A percentile compares a stretch with the other conserved stretches of the same genome.
These are phyloP conservation scores for Rhodosorus marinus DNA, from an alignment of 23 red algal genomes.

Conservation along the genomic window DNA sequence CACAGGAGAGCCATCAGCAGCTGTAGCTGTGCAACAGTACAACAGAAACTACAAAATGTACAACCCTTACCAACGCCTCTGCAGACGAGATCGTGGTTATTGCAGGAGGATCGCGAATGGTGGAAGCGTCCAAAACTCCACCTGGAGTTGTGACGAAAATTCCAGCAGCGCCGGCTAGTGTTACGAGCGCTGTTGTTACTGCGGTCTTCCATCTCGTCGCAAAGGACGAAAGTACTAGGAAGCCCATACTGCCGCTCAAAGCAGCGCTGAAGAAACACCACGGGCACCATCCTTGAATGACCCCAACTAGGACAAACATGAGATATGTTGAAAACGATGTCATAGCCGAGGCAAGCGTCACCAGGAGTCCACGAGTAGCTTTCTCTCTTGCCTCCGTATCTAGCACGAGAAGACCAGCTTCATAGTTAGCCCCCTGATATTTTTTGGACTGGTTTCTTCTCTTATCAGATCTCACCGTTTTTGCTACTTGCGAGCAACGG, in stretches of 20 bases:
- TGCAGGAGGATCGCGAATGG: conserved; percentile 12
- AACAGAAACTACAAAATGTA: too few relatives aligned
- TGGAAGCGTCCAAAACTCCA: conserved; percentile 12
- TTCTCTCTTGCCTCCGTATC: conserved; percentile 21
- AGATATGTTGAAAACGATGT: conserved; percentile 39
- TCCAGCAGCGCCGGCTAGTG: conserved; percentile 6
- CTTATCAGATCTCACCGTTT: conserved; percentile 1
- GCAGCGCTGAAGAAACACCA: conserved; percentile 72
- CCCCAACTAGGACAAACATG: conserved; percentile 45
- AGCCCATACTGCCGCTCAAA: conserved; percentile 6
- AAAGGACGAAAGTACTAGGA: conserved; percentile 45
- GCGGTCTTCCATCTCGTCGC: conserved; percentile 16
- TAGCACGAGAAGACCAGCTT: conserved; percentile 12
- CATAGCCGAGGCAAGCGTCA: conserved; percentile 30
- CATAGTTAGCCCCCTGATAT: background rate
- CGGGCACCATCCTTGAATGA: conserved; percentile 56
- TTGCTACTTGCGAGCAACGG: conserved; percentile 27
- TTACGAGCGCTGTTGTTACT: conserved; percentile 3
- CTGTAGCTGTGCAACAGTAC: too few relatives aligned
- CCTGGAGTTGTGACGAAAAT: conserved; percentile 5
- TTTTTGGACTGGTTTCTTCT: too few relatives aligned
- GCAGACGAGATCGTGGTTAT: conserved; percentile 1
- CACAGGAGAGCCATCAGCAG: too few relatives aligned
- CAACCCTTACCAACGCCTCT: too few relatives aligned
- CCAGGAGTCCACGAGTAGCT: conserved; percentile 32